Percentiles rank a stretch among this genome's conserved stretches.
Conservation (phyloP, 2,329 filamentous ascomycete species). For the Aureobasidium sp. region DNA sequence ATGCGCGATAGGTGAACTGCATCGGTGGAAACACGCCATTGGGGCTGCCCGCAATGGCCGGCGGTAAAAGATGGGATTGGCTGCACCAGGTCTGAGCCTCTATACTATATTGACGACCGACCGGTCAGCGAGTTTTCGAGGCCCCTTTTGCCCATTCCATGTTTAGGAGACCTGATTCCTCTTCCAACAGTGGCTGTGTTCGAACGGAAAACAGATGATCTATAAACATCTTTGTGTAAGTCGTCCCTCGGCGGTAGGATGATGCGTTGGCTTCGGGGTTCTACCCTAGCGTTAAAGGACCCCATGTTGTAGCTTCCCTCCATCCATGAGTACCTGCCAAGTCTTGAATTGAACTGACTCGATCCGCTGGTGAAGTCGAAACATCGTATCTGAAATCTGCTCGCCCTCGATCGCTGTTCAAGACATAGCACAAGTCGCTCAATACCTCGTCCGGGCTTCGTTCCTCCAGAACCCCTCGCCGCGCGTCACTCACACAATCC, state of each 20-base stretch:
- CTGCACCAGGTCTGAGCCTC: slow-evolving; percentile 6
- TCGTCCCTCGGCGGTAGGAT: background rate
- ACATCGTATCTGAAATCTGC: background rate
- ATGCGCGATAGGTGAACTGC: background rate
- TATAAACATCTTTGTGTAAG: background rate
- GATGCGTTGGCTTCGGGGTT: slow-evolving; percentile 10
- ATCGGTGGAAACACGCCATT: slow-evolving; percentile 8
- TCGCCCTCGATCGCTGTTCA: background rate
- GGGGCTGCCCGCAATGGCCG: background rate
- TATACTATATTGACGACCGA: background rate
- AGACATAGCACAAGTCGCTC: background rate
- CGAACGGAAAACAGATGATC: background rate
- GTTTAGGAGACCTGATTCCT: background rate
- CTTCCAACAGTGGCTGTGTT: background rate
- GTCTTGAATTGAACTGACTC: slow-evolving; percentile 9
- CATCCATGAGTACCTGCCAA: slow-evolving; percentile 11
- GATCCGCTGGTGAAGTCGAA: background rate
- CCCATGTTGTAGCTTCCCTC: slow-evolving; percentile 10
- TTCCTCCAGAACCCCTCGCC: background rate
- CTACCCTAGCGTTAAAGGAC: background rate
- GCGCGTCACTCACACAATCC: background rate
- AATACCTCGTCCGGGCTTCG: background rate
- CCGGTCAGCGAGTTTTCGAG: background rate
- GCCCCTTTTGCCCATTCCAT: background rate
- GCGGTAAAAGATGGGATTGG: slow-evolving; percentile 11